Conservation (phyloP, 352 stramenopile genomes). For the Pythium guiyangense region DNA sequence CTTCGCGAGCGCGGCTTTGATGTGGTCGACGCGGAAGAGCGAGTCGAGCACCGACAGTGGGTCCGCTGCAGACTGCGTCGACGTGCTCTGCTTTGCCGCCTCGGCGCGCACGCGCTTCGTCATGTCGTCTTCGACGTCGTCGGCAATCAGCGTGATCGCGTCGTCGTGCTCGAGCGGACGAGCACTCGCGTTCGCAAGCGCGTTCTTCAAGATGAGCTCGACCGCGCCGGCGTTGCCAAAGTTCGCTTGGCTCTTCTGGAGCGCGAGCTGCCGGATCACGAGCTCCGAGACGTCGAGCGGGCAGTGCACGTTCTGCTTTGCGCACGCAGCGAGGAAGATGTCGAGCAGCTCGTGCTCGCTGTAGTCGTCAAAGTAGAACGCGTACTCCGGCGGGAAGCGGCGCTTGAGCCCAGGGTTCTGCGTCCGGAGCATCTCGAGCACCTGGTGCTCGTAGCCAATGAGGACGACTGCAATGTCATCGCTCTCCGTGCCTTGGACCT, state of each 20-base stretch:
- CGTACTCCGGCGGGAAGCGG: conserved; percentile 85
- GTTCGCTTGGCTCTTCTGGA: conserved; percentile 69
- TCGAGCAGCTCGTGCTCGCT: conserved; percentile 77
- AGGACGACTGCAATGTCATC: conserved; percentile 93
- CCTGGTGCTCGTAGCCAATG: conserved; percentile 87
- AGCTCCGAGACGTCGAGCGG: conserved; percentile 45
- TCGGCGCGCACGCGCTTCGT: conserved; percentile 18
- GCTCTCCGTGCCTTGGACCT: conserved; percentile 82
- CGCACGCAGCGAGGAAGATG: conserved; percentile 55
- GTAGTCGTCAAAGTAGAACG: conserved; percentile 93
- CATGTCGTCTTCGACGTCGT: conserved; percentile 52
- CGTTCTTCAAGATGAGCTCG: conserved; percentile 74
- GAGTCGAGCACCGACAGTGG: conserved; percentile 38
- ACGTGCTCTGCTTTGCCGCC: not conserved
- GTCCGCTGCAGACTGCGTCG: conserved; percentile 14
- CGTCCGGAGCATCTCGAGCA: conserved; percentile 88
- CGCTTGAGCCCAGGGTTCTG: conserved; percentile 87
- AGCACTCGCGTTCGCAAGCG: conserved; percentile 54
- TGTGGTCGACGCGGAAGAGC: conserved; percentile 59
- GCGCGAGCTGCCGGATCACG: conserved; percentile 52
- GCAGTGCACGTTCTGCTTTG: conserved; percentile 43
- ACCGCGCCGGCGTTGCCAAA: conserved; percentile 91
- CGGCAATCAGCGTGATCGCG: conserved; percentile 33
- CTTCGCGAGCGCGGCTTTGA: conserved; percentile 47
- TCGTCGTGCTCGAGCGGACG: conserved; percentile 34